Base-by-base conservation (phyloP, 2,329 filamentous ascomycete genomes). In the Nigrospora osmanthi region DNA sequence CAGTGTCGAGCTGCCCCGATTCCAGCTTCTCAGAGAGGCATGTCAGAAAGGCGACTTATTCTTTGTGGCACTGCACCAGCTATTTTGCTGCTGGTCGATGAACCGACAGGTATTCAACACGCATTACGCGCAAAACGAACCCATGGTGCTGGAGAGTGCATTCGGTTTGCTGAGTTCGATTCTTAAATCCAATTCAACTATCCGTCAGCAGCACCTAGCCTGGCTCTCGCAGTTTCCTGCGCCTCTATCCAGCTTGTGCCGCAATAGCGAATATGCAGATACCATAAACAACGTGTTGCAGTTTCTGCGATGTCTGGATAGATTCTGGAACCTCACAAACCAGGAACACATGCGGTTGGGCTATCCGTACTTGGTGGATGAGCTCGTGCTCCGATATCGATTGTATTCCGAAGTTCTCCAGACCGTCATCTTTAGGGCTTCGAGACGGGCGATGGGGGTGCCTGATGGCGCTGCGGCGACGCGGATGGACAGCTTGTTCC, bases 61-160 rank as follows among this genome's bases (percentile, higher is more conserved):
- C 55, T 89, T 83, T 56, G 53, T 89, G 41, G 68, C 73, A 6
- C 58, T 86, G 12, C 83, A 87, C 56, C 83, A 87, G 55, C 47
- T 84, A 2, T 82, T 79, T 58, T 85, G 81, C 55, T 55, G 75
- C 16, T 78, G 75, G 72, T 72, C 70, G 4, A 46, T 63, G 3
- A 58, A 67, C 15, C 63, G 59, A 1, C 43, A 51, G 1, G 48
- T 56, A 3, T 55, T 75, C 5, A 61, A 70, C 14, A 53, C 42
- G 12, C 48, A 69, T 3, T 55, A 71, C 12, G 60, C 63, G 1
- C 57, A 67, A 38, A 51, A 52, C 32, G 50, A 53, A 38, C 40
- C 47, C 33, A 44, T 48, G 3, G 40, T 47, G 6, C 50, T 66
- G n/a, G 62, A 69, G 38, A 43, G 42, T 3, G 65, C 57, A 4